Conservation (phyloP, 2,329 filamentous ascomycete species). For the Pseudogymnoascus sp. region DNA sequence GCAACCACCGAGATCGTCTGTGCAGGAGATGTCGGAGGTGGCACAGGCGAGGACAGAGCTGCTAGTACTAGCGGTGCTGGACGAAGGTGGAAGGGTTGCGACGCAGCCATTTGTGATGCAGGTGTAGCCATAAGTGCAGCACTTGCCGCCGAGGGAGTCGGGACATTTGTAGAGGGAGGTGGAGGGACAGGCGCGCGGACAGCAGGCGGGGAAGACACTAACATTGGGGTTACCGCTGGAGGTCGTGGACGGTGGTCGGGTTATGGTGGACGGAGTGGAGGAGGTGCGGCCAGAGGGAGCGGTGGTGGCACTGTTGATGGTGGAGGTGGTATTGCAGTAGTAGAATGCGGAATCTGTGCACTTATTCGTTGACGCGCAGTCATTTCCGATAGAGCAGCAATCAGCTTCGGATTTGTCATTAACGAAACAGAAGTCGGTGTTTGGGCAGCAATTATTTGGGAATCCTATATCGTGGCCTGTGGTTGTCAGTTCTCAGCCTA, state of each 20-base stretch:
- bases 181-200: conserved; percentile 27
- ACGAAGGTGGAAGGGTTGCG: conserved; percentile 18
- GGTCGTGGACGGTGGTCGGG: conserved; percentile 20
- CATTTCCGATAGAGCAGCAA: conserved; percentile 37
- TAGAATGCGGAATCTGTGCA: neutral
- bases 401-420: conserved; percentile 27
- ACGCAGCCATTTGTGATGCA: conserved; percentile 37
- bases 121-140: conserved; percentile 40
- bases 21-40: conserved; percentile 38
- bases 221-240: conserved; percentile 16
- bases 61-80: conserved; percentile 22
- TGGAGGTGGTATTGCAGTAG: neutral
- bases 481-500: neutral
- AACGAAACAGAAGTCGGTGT: conserved; percentile 41
- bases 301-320: neutral
- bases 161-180: conserved; percentile 30
- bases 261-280: conserved; percentile 28
- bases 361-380: conserved; percentile 28
- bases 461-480: conserved; percentile 30
- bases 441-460: conserved; percentile 36
- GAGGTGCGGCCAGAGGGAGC: conserved; percentile 28
- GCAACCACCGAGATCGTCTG: conserved; percentile 38
- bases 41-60: conserved; percentile 38
- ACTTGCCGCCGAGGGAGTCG: conserved; percentile 30
- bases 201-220: conserved; percentile 25